Percentiles rank a stretch among this genome's conserved stretches.
phyloP scores from a whole-genome alignment of 768 basidiomycete genomes.

The Tulasnella sp. region DNA sequence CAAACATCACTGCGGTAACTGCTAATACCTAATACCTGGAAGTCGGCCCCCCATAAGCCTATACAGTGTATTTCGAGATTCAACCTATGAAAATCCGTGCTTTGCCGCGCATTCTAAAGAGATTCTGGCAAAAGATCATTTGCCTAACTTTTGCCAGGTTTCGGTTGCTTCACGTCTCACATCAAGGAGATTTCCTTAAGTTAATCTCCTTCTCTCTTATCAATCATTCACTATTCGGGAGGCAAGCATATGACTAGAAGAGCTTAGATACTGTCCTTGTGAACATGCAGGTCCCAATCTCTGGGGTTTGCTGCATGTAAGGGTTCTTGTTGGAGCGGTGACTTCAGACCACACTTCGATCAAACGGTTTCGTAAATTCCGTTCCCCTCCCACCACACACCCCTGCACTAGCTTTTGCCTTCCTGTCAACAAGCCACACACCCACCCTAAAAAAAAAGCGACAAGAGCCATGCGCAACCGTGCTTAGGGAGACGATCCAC shows the following conservation, averaged over 20 bases:
- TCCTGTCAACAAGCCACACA: slow-evolving; percentile 3
- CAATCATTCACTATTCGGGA: background rate
- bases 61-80: background rate
- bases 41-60: background rate
- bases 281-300: background rate
- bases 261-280: background rate
- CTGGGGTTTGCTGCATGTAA: background rate
- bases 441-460: slow-evolving; percentile 5
- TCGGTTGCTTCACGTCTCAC: background rate
- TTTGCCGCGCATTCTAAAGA: background rate
- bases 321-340: background rate
- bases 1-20: background rate
- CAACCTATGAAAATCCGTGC: background rate
- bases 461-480: background rate
- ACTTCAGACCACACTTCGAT: background rate
- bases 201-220: background rate
- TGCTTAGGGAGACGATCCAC: background rate
- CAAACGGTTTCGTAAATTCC: background rate
- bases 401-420: background rate
- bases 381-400: background rate
- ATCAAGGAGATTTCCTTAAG: background rate
- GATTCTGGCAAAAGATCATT: background rate
- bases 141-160: background rate
- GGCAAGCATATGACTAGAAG: background rate
- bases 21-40: background rate